Evolutionary conservation across 2,329 filamentous ascomycete species (phyloP), one percentile per base, ranked within the genome.

Genomic region (Penicillium sp.): DNA sequence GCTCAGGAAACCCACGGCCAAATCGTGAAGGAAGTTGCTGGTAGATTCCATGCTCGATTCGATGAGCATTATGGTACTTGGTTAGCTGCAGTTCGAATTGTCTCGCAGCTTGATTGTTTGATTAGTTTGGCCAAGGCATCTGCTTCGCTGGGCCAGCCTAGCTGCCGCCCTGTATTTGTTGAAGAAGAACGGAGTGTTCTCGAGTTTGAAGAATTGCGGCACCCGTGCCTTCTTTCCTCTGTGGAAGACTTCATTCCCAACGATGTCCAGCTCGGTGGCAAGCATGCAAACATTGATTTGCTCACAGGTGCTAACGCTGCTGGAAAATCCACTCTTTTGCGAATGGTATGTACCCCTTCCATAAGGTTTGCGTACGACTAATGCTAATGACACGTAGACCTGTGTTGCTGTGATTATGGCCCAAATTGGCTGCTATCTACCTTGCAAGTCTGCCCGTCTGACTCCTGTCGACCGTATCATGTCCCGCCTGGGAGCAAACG

Each of bases 371-470:
- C 30, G 8, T 33, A 33, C 11, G 19, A n/a, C 49, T 26, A 58
- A 52, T 55, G 46, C 72, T 77, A 71, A 77, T 67, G 13, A 30
- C 10, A 52, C n/a, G 2, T 68, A 92, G 89, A 96, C 94, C 2
- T 99, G 95, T 71, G 88, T 95, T 52, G 95, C 95, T 0, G 94
- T 97, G 53, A 98, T 99, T 69, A 93, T 99, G 87, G 95, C 95
- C 0, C 95, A 99, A 74, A 90, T 99, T 33, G 95, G 95, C 58
- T 97, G 94, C 76, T 90, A 96, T 68, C 87, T 99, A 1, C 95
- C 95, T 1, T 93, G 92, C 61, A 82, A 85, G 19, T 92, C 88
- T 3, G 95, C 95, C 1, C 87, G 85, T 2, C 83, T 99, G 48
- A 98, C 94, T 0, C 94, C 95, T 0, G 88, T 96, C 3, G 95